phyloP scores from a whole-genome alignment of 768 basidiomycete species.

The Pholiota microspora region DNA sequence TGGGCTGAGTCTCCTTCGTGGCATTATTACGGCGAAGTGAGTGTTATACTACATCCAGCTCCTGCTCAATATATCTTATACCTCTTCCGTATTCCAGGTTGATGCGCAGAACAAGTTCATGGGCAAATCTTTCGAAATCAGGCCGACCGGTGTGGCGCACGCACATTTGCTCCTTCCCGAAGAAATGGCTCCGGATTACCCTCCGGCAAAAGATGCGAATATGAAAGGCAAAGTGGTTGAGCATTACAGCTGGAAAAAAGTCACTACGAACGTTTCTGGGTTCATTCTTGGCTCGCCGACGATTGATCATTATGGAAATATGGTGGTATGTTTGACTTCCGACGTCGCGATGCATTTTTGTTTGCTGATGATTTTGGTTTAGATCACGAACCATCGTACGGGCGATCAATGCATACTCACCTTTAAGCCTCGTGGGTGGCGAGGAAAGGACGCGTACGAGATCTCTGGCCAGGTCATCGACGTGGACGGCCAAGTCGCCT shows the following conservation, averaged over 20 bases:
- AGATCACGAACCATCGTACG: conserved; percentile 90
- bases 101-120: conserved; percentile 97
- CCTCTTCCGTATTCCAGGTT: conserved; percentile 46
- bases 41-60: conserved; percentile 3
- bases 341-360: not conserved
- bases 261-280: conserved; percentile 86
- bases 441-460: conserved; percentile 88
- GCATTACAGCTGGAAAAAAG: conserved; percentile 96
- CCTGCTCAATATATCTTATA: not conserved
- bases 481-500: conserved; percentile 57
- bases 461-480: conserved; percentile 85
- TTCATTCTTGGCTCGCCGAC: conserved; percentile 89
- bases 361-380: conserved; percentile 5
- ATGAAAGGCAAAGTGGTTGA: conserved; percentile 65
- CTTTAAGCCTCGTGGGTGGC: conserved; percentile 96
- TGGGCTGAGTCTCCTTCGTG: conserved; percentile 89
- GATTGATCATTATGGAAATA: conserved; percentile 93
- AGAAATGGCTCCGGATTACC: conserved; percentile 61
- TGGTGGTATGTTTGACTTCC: conserved; percentile 63
- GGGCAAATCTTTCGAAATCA: conserved; percentile 95
- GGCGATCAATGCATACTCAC: conserved; percentile 84
- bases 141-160: conserved; percentile 94
- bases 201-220: conserved; percentile 44
- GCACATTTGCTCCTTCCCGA: conserved; percentile 76
- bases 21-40: conserved; percentile 88